A percentile compares a stretch with the other conserved stretches of the same genome.
phyloP scores from a whole-genome alignment of 2,329 filamentous ascomycete species.

The Bertia moriformis region DNA sequence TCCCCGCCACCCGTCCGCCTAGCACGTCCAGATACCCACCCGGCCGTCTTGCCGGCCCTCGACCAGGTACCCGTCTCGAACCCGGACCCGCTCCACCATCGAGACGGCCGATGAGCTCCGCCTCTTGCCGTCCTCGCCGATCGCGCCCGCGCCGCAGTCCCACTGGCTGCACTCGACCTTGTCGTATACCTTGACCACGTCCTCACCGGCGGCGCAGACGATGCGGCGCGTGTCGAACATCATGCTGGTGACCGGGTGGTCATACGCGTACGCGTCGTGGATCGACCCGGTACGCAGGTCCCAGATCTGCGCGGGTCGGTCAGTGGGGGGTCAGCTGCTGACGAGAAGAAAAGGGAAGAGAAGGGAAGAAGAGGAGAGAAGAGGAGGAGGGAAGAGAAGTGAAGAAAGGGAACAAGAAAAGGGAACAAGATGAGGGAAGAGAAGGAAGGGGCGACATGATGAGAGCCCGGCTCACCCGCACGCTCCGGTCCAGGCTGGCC shows the following conservation, averaged over 20 bases:
- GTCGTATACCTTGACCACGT: constrained; percentile 95
- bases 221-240: constrained; percentile 91
- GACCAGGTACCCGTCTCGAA: constrained; percentile 86
- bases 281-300: constrained; percentile 93
- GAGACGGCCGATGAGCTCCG: constrained; percentile 41
- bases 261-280: constrained; percentile 89
- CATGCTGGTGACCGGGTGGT: constrained; percentile 83
- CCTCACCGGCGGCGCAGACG: constrained; percentile 76
- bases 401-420: too few species aligned
- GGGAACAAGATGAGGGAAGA: constrained; percentile 1
- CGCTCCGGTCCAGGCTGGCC: constrained; percentile 79
- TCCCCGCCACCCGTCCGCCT: constrained; percentile 5
- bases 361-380: background rate
- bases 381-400: background rate
- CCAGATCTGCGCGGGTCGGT: constrained; percentile 67
- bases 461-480: constrained; percentile 54
- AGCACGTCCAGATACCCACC: constrained; percentile 82
- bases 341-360: too few species aligned
- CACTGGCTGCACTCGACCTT: constrained; percentile 91
- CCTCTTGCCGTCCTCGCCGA: constrained; percentile 50
- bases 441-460: background rate
- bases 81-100: constrained; percentile 70
- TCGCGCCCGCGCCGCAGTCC: constrained; percentile 80
- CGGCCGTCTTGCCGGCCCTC: constrained; percentile 79
- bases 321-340: constrained; percentile 2